Evolutionary conservation across 805 yeast genomes (phyloP).

Genomic region (Dipodascus albidus): DNA sequence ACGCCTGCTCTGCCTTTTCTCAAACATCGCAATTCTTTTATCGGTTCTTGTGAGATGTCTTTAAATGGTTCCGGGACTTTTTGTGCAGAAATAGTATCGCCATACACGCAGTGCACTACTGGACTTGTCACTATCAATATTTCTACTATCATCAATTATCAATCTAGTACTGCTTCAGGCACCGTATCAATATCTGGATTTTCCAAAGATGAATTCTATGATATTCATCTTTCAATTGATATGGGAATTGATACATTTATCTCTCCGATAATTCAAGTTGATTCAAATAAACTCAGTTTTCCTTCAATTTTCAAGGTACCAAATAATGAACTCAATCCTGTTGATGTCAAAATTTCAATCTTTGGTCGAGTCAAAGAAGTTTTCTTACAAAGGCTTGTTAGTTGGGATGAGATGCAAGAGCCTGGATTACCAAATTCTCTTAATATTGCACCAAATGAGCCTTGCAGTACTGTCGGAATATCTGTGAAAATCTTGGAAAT

Average conservation of each 20-base stretch:
- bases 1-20: background rate
- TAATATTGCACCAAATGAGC: background rate
- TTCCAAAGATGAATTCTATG: constrained; percentile 15
- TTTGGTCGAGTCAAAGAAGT: background rate
- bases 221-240: constrained; percentile 12
- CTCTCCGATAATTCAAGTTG: background rate
- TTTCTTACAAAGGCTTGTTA: constrained; percentile 6
- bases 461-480: background rate
- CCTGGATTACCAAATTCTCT: constrained; percentile 5
- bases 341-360: background rate
- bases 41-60: constrained; percentile 1
- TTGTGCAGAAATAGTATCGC: constrained; percentile 10
- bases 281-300: background rate
- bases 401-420: constrained; percentile 15
- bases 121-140: constrained; percentile 8
- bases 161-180: constrained; percentile 5
- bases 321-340: background rate
- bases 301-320: background rate
- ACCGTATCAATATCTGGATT: constrained; percentile 12
- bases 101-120: constrained; percentile 13
- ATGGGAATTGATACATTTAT: background rate
- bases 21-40: background rate
- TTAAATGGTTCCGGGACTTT: background rate
- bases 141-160: background rate
- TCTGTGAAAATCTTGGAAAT: constrained; percentile 5